Conservation (phyloP, 768 basidiomycete species). For the Lactarius tabidus region DNA sequence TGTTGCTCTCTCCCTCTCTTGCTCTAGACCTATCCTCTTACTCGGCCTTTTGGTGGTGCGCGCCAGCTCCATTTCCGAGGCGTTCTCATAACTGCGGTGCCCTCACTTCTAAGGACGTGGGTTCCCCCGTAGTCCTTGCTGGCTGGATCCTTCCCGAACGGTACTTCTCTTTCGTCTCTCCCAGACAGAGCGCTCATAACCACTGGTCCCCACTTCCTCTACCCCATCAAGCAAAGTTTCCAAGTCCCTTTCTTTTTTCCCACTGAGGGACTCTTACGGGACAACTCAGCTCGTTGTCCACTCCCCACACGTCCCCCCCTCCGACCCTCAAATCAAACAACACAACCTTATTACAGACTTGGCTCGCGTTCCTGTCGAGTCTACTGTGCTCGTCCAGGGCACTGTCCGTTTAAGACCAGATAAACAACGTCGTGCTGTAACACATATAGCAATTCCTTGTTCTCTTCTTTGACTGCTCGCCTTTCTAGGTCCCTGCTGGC, state of each 20-base stretch:
- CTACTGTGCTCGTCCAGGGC: conserved; percentile 72
- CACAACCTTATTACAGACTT: conserved; percentile 40
- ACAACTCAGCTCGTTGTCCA: conserved; percentile 75
- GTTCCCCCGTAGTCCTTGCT: conserved; percentile 54
- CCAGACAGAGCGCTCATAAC: conserved; percentile 4
- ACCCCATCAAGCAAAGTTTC: conserved; percentile 53
- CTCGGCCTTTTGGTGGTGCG: conserved; percentile 12
- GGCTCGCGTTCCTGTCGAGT: conserved; percentile 68
- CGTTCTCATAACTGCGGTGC: conserved; percentile 31
- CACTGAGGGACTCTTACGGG: conserved; percentile 74
- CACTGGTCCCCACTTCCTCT: conserved; percentile 31
- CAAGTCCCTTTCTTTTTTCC: conserved; percentile 77
- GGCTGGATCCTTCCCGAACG: conserved; percentile 83
- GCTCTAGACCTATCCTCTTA: neutral
- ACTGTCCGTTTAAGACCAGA: conserved; percentile 60
- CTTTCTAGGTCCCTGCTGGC: conserved; percentile 54
- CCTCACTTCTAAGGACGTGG: conserved; percentile 25
- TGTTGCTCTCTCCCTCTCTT: neutral
- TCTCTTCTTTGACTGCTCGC: conserved; percentile 7
- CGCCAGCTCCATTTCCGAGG: conserved; percentile 28
- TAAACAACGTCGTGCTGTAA: conserved; percentile 56
- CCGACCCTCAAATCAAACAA: conserved; percentile 17
- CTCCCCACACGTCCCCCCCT: conserved; percentile 25
- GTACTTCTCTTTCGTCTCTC: conserved; percentile 42
- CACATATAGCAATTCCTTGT: conserved; percentile 5